Conservation (phyloP, 1,284 basidiomycete genomes). For the Ustilago vetiveriae region DNA sequence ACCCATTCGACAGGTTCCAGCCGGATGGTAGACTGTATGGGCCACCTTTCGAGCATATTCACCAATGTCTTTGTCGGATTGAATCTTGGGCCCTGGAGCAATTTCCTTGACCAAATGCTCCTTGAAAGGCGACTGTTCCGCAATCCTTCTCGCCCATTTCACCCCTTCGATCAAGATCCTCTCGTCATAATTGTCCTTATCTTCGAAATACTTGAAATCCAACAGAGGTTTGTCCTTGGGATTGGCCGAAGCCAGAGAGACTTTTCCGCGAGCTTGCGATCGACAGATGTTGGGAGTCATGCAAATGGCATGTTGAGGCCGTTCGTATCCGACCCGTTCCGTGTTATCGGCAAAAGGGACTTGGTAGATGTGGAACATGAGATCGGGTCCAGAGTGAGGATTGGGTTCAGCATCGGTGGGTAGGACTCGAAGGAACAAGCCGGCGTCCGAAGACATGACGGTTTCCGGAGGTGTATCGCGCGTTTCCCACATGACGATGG, state of each 20-base stretch:
- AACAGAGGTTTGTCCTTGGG: constrained; percentile 69
- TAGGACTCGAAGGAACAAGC: constrained; percentile 64
- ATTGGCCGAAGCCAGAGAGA: constrained; percentile 68
- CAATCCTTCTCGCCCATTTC: constrained; percentile 71
- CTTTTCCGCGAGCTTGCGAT: constrained; percentile 67
- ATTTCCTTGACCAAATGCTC: constrained; percentile 68
- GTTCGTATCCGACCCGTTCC: constrained; percentile 64
- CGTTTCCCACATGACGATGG: constrained; percentile 66
- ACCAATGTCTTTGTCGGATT: constrained; percentile 62
- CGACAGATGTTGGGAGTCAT: constrained; percentile 69
- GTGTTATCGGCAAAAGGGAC: constrained; percentile 66
- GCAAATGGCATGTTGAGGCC: constrained; percentile 67
- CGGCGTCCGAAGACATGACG: constrained; percentile 67
- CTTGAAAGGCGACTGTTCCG: constrained; percentile 69
- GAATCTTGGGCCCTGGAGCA: constrained; percentile 65
- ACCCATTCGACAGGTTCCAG: constrained; percentile 67
- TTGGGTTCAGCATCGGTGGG: constrained; percentile 52
- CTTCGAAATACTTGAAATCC: constrained; percentile 71
- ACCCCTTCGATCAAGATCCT: constrained; percentile 70
- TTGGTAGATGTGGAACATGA: constrained; percentile 68
- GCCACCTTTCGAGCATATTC: constrained; percentile 64
- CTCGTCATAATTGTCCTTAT: constrained; percentile 70
- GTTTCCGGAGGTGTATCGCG: constrained; percentile 65
- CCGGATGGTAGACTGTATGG: constrained; percentile 68
- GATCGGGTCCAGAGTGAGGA: constrained; percentile 63